These are phyloP conservation scores for Puccinia coronata DNA, from an alignment of 1,284 basidiomycete species.

Conservation along the genomic window DNA sequence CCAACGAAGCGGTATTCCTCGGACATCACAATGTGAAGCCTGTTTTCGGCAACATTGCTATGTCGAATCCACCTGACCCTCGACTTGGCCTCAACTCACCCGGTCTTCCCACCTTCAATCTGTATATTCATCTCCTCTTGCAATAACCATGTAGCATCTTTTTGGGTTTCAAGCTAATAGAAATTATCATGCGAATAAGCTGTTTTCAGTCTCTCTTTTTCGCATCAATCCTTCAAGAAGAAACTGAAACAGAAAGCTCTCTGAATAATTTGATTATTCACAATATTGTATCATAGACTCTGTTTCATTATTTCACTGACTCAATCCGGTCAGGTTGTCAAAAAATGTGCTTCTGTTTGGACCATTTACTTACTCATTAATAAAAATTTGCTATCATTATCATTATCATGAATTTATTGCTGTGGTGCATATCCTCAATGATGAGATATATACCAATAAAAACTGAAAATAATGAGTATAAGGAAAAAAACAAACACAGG, in stretches of 20 bases:
- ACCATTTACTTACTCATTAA: not conserved
- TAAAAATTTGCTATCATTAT: not conserved
- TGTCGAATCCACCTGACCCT: not conserved
- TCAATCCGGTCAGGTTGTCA: slow-evolving; percentile 12
- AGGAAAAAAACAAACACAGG: too few relatives aligned
- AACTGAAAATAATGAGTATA: too few relatives aligned
- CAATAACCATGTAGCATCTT: not conserved
- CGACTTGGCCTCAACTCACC: not conserved
- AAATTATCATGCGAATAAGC: not conserved
- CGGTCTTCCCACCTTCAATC: not conserved
- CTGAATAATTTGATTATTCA: not conserved
- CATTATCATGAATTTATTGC: too few relatives aligned
- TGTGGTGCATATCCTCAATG: too few relatives aligned
- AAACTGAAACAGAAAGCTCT: not conserved
- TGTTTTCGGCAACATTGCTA: slow-evolving; percentile 43
- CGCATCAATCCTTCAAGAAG: not conserved
- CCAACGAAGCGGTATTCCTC: slow-evolving; percentile 26
- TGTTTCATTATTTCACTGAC: not conserved
- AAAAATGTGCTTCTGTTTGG: not conserved
- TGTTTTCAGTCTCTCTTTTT: not conserved
- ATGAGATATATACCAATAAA: too few relatives aligned
- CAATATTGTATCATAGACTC: not conserved
- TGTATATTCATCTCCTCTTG: not conserved
- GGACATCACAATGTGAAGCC: slow-evolving; percentile 36
- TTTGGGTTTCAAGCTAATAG: not conserved